phyloP scores from a whole-genome alignment of 768 basidiomycete species.

The Tricholoma sp. region DNA sequence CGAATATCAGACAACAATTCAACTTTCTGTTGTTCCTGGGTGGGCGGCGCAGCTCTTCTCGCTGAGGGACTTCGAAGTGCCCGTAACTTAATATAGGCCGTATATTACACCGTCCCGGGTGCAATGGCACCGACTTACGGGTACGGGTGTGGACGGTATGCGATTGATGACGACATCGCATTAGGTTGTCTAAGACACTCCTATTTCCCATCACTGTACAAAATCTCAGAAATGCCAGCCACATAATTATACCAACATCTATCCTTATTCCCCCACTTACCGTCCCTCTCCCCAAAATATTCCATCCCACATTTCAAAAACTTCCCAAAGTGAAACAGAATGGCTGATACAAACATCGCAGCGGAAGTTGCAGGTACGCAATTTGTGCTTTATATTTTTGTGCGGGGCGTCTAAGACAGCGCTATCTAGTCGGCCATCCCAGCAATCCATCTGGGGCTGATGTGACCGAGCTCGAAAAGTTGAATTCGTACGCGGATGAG shows the following conservation, averaged over 20 bases:
- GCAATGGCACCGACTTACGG: background rate
- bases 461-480: background rate
- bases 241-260: background rate
- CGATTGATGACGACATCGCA: background rate
- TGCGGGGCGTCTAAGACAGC: background rate
- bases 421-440: background rate
- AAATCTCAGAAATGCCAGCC: background rate
- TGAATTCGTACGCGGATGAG: background rate
- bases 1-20: background rate
- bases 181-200: slow-evolving; percentile 1
- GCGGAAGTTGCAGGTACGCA: background rate
- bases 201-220: background rate
- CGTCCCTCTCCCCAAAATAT: background rate
- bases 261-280: background rate
- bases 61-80: too few relatives aligned
- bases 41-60: too few relatives aligned
- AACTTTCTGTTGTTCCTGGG: background rate
- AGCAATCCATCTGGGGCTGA: background rate
- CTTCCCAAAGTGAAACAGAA: background rate
- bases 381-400: background rate
- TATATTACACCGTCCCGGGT: background rate
- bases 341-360: background rate
- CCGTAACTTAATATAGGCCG: too few relatives aligned
- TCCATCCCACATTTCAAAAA: background rate
- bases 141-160: background rate